These are phyloP conservation scores for Coffea humblotiana DNA, from an alignment of 305 asterid genomes.

Conservation along the genomic window DNA sequence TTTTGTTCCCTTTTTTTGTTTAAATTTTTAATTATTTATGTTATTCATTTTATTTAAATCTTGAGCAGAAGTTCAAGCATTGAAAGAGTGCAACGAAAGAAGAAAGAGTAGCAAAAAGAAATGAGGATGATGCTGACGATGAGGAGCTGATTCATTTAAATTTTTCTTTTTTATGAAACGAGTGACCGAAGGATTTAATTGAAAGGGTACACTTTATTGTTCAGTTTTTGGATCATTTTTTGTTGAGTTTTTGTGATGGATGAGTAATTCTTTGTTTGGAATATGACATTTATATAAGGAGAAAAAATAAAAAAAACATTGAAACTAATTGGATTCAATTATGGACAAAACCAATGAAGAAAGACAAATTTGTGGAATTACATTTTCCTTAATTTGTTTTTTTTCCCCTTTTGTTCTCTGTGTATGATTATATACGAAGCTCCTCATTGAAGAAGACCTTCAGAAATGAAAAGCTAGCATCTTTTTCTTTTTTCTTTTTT, in stretches of 20 bases:
- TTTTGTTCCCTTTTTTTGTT: neutral
- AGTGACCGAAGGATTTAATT: neutral
- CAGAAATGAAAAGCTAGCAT: too few species aligned
- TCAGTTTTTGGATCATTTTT: too few species aligned
- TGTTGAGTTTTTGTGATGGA: neutral
- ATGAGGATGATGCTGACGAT: conserved; percentile 5
- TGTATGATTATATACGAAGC: too few species aligned
- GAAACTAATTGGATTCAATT: neutral
- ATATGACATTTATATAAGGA: too few species aligned
- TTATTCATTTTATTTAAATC: neutral
- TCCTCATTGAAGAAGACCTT: too few species aligned
- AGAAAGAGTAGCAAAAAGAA: conserved; percentile 35
- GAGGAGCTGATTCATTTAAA: too few species aligned
- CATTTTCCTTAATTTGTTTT: too few species aligned
- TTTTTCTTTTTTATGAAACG: neutral
- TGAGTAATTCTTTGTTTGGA: neutral
- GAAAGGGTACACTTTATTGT: neutral
- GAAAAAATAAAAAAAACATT: too few species aligned
- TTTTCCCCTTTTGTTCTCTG: too few species aligned
- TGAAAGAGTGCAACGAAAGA: conserved; percentile 69
- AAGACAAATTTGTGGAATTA: too few species aligned
- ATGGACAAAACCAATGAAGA: too few species aligned
- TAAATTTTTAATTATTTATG: neutral
- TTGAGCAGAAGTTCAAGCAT: conserved; percentile 68
- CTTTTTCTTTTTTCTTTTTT: too few species aligned